Evolutionary conservation across 2,329 filamentous ascomycete species (phyloP).

Genomic region (Colletotrichum tropicale): DNA sequence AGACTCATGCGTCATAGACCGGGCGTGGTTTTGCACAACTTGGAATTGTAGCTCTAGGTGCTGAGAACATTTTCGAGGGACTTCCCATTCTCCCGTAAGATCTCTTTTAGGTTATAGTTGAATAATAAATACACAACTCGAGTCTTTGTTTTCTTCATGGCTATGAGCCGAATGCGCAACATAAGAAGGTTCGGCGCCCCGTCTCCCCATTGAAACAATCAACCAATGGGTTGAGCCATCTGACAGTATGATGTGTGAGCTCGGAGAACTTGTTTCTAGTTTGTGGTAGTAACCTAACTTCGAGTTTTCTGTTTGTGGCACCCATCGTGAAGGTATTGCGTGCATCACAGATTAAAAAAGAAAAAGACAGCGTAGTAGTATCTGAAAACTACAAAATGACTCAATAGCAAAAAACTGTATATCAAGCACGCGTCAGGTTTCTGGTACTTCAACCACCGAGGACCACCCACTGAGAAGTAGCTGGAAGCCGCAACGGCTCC

Average conservation of each 20-base stretch:
- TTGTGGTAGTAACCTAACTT: too few species aligned
- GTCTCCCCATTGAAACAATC: background rate
- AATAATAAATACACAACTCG: background rate
- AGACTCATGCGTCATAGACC: too few species aligned
- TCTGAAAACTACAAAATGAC: rapidly evolving
- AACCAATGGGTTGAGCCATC: background rate
- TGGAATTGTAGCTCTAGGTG: too few species aligned
- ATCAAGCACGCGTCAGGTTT: rapidly evolving
- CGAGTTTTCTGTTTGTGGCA: too few species aligned
- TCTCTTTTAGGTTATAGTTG: too few species aligned
- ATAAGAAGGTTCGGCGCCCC: background rate
- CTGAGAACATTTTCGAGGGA: too few species aligned
- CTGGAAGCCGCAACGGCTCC: rapidly evolving
- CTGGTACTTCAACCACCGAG: rapidly evolving
- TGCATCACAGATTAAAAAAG: background rate
- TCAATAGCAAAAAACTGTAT: rapidly evolving
- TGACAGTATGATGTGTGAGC: too few species aligned
- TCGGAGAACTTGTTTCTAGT: too few species aligned
- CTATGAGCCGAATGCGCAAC: rapidly evolving
- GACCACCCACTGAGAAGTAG: rapidly evolving
- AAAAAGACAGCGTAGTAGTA: background rate
- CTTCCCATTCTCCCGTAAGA: too few species aligned
- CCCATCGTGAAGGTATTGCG: too few species aligned
- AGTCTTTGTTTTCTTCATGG: too few species aligned
- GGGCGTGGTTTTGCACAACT: too few species aligned